Conservation (phyloP, 768 basidiomycete genomes). For the Neoboletus magnificus region DNA sequence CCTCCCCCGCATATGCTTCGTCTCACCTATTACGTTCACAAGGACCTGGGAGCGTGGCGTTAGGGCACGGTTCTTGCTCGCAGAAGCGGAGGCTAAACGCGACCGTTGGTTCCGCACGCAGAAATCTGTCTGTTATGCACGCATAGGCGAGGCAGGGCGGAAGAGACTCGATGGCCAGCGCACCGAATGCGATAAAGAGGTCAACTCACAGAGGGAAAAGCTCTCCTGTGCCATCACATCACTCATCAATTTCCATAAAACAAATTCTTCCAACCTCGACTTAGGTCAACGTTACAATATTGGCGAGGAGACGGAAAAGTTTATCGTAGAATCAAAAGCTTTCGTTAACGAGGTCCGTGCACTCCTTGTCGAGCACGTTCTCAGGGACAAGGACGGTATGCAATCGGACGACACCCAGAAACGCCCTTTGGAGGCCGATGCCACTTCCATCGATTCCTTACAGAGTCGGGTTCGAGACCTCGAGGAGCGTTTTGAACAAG, state of each 20-base stretch:
- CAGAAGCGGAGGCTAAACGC: slow-evolving; percentile 29
- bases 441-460: slow-evolving; percentile 8
- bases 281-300: slow-evolving; percentile 29
- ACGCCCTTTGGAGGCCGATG: neutral
- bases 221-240: slow-evolving; percentile 23
- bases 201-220: slow-evolving; percentile 22
- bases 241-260: slow-evolving; percentile 24
- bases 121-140: slow-evolving; percentile 27
- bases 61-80: slow-evolving; percentile 23
- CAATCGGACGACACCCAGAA: slow-evolving; percentile 1
- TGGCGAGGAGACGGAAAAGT: slow-evolving; percentile 16
- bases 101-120: slow-evolving; percentile 30
- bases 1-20: neutral
- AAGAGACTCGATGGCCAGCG: slow-evolving; percentile 29
- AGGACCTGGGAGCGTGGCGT: slow-evolving; percentile 32
- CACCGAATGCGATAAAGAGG: slow-evolving; percentile 26
- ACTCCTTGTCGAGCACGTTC: slow-evolving; percentile 22
- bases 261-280: slow-evolving; percentile 21
- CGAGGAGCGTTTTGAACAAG: slow-evolving; percentile 31
- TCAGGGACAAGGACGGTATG: slow-evolving; percentile 12
- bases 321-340: slow-evolving; percentile 24
- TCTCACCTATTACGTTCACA: slow-evolving; percentile 1
- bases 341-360: slow-evolving; percentile 25
- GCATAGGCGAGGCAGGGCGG: slow-evolving; percentile 31
- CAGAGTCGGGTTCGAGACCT: slow-evolving; percentile 19